phyloP scores from a whole-genome alignment of 2,329 filamentous ascomycete genomes.

The Drechslerella stenobrocha region DNA sequence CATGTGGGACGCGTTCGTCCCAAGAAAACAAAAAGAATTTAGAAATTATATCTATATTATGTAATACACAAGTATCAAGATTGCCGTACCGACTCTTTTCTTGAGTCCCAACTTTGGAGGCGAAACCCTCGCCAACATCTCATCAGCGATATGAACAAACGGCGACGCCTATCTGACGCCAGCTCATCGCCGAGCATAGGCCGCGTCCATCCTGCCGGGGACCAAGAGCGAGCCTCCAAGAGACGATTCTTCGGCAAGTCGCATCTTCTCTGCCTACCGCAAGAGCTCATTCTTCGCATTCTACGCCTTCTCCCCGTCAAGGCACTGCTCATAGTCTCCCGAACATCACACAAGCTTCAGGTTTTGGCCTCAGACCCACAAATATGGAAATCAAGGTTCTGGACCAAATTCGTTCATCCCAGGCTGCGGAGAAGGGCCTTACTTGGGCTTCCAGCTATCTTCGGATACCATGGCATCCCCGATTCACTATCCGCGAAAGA shows the following conservation, averaged over 20 bases:
- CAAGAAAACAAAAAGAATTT: no score
- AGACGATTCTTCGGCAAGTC: slow-evolving; percentile 60
- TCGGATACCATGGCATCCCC: slow-evolving; percentile 3
- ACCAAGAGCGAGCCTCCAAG: slow-evolving; percentile 56
- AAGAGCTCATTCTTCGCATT: slow-evolving; percentile 84
- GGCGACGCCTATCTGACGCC: slow-evolving; percentile 22
- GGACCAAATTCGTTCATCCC: slow-evolving; percentile 80
- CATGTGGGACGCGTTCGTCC: no score
- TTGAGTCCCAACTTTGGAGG: slow-evolving; percentile 20
- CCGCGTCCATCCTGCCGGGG: background rate
- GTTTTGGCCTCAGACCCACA: slow-evolving; percentile 77
- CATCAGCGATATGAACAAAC: slow-evolving; percentile 20
- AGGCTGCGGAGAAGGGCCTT: slow-evolving; percentile 56
- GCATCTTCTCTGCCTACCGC: slow-evolving; percentile 72
- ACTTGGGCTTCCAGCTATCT: slow-evolving; percentile 20
- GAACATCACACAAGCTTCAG: slow-evolving; percentile 75
- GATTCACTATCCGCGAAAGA: slow-evolving; percentile 9
- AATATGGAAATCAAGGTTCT: slow-evolving; percentile 88
- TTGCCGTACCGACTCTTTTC: no score
- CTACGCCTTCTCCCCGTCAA: slow-evolving; percentile 73
- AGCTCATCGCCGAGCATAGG: background rate
- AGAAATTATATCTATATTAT: no score
- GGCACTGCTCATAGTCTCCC: slow-evolving; percentile 66
- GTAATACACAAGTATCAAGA: no score
- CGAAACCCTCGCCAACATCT: slow-evolving; percentile 10